Evolutionary conservation across 139 green algal species (phyloP).

Genomic region (Astrephomene gubernaculifera): DNA sequence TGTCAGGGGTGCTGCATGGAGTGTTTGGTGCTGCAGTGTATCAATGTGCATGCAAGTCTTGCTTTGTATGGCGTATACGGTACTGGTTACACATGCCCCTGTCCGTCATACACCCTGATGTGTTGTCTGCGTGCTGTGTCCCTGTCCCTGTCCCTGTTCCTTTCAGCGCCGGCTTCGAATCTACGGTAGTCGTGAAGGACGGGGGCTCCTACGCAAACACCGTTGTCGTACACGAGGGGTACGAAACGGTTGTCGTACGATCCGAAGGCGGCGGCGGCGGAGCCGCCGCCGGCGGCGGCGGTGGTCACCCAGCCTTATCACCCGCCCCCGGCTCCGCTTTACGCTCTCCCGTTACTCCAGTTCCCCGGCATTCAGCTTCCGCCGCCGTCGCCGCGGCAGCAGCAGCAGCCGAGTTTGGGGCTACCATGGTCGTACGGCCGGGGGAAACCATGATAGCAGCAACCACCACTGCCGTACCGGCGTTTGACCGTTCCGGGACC

Average conservation of each 20-base stretch:
- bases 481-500: background rate
- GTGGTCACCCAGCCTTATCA: no score
- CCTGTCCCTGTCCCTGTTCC: background rate
- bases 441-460: background rate
- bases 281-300: background rate
- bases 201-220: slow-evolving; percentile 26
- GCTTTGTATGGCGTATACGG: no score
- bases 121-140: background rate
- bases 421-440: background rate
- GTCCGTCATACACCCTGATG: background rate
- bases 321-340: no score
- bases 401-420: background rate
- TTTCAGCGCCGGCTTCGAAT: slow-evolving; percentile 31
- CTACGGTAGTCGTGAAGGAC: slow-evolving; percentile 3
- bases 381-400: no score
- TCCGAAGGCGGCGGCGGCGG: slow-evolving; percentile 12
- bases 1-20: no score
- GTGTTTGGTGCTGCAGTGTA: no score
- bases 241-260: background rate
- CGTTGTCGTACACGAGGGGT: slow-evolving; percentile 38
- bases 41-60: no score
- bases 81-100: background rate
- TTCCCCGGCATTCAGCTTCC: no score
- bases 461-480: no score
- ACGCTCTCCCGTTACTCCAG: background rate